phyloP scores from a whole-genome alignment of 2,329 filamentous ascomycete species.

The Aspergillus fumigatus region DNA sequence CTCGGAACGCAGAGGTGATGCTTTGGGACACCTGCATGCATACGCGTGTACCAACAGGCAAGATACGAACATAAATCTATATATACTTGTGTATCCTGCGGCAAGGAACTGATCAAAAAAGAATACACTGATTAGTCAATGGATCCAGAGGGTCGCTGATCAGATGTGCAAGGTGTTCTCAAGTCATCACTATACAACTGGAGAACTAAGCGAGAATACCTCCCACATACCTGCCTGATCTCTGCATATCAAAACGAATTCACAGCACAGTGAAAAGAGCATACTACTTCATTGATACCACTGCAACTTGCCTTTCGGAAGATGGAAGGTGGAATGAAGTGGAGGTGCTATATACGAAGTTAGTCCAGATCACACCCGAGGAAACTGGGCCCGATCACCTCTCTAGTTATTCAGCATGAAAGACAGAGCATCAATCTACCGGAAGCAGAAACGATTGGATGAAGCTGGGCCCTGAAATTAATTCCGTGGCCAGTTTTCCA shows the following conservation, averaged over 20 bases:
- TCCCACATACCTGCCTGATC: not conserved
- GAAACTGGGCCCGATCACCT: conserved; percentile 3
- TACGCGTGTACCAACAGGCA: not conserved
- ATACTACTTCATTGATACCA: not conserved
- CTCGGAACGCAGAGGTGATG: conserved; percentile 19
- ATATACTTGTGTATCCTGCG: not conserved
- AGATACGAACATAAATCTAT: not conserved
- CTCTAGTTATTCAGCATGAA: too few relatives aligned
- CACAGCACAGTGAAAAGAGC: not conserved
- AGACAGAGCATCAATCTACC: conserved; percentile 4
- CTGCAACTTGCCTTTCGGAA: not conserved
- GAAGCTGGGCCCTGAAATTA: too few relatives aligned
- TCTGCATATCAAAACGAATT: conserved; percentile 6
- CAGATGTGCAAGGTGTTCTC: not conserved
- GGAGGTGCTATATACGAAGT: not conserved
- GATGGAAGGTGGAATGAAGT: not conserved
- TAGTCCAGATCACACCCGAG: conserved; percentile 14
- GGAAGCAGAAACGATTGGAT: not conserved
- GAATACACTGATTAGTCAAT: not conserved
- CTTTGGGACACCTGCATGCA: conserved; percentile 15
- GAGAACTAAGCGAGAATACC: not conserved
- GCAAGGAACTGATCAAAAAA: not conserved
- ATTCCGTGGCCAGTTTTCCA: too few relatives aligned
- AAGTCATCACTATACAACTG: not conserved
- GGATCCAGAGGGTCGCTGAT: not conserved